phyloP scores from a whole-genome alignment of 306 rosid genomes.

The Mimosa pudica region DNA sequence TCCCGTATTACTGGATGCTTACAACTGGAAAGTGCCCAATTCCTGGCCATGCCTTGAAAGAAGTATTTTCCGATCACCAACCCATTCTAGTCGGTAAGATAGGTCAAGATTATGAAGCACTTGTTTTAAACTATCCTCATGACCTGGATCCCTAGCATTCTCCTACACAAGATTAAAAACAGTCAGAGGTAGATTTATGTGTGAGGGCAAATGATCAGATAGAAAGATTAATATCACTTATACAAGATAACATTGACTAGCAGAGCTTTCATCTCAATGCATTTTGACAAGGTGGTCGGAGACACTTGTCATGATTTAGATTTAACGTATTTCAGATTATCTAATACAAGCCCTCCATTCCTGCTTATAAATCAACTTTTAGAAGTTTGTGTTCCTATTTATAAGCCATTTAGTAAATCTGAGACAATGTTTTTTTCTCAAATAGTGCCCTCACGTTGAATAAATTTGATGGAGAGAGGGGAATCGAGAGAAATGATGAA shows the following conservation, averaged over 20 bases:
- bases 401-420: no score
- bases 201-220: constrained; percentile 13
- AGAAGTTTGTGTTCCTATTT: no score
- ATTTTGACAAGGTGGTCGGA: constrained; percentile 16
- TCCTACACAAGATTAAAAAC: constrained; percentile 49
- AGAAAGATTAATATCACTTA: neutral
- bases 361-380: no score
- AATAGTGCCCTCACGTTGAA: no score
- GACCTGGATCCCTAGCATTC: constrained; percentile 55
- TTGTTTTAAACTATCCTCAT: constrained; percentile 65
- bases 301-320: neutral
- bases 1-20: constrained; percentile 27
- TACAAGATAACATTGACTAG: constrained; percentile 13
- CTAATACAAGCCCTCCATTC: no score
- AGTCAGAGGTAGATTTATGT: constrained; percentile 17
- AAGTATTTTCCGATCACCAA: constrained; percentile 62
- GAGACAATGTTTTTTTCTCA: no score
- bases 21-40: constrained; percentile 60
- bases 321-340: neutral
- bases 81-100: constrained; percentile 80
- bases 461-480: no score
- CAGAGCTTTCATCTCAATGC: constrained; percentile 34
- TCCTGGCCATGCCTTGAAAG: constrained; percentile 75
- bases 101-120: constrained; percentile 89
- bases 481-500: neutral